phyloP scores from a whole-genome alignment of 805 yeast species.

The Kregervanrija fluxuum region DNA sequence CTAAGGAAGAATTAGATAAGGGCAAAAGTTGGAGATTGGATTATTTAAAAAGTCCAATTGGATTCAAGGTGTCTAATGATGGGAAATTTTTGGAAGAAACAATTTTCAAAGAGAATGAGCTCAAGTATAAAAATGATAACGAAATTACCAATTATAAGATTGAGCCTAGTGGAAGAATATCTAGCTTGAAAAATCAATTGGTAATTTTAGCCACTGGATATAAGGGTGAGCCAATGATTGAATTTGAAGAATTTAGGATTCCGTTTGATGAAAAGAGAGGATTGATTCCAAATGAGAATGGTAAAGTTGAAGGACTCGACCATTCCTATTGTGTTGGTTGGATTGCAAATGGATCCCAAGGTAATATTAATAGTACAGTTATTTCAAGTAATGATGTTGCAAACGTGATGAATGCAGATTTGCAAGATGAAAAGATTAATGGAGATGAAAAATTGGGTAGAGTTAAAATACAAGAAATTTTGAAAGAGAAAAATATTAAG shows the following conservation, averaged over 20 bases:
- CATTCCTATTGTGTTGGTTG: slow-evolving; percentile 84
- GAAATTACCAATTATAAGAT: slow-evolving; percentile 29
- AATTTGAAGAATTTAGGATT: slow-evolving; percentile 43
- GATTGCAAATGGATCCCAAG: slow-evolving; percentile 81
- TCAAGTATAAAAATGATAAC: slow-evolving; percentile 30
- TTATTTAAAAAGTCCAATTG: slow-evolving; percentile 60
- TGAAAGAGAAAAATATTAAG: slow-evolving; percentile 14
- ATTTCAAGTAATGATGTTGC: slow-evolving; percentile 75
- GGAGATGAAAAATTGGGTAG: slow-evolving; percentile 25
- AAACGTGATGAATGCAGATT: slow-evolving; percentile 52
- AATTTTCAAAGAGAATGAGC: slow-evolving; percentile 40
- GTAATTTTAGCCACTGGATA: slow-evolving; percentile 82
- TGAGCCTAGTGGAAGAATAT: slow-evolving; percentile 12
- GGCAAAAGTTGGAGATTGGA: slow-evolving; percentile 55
- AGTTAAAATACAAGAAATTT: slow-evolving; percentile 20
- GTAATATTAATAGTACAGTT: slow-evolving; percentile 89
- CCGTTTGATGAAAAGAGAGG: slow-evolving; percentile 40
- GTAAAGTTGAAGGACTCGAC: slow-evolving; percentile 30
- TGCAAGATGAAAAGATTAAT: slow-evolving; percentile 9
- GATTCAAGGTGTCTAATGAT: slow-evolving; percentile 34
- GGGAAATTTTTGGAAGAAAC: slow-evolving; percentile 35
- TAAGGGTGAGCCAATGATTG: slow-evolving; percentile 56
- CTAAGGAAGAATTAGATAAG: slow-evolving; percentile 2
- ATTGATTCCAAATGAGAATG: slow-evolving; percentile 38
- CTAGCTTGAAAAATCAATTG: slow-evolving; percentile 44